Base-by-base conservation (phyloP, 2,329 filamentous ascomycete species). In the Westerdykella sp. region DNA sequence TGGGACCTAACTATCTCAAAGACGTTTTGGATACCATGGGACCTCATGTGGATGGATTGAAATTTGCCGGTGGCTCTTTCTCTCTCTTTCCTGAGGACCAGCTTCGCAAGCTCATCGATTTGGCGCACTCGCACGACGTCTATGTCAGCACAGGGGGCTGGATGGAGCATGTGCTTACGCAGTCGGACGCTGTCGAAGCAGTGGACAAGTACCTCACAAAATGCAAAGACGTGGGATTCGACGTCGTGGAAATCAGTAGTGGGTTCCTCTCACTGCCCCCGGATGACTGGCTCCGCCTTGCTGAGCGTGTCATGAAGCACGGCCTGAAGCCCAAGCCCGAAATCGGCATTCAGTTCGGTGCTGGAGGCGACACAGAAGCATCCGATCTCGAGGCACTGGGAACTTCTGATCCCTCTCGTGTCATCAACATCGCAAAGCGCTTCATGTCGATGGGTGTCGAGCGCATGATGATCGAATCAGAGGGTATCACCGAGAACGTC, bases 401-500 rank as follows among this genome's bases (percentile, higher is more conserved):
- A 3, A 73, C 73, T 10, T 72, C 69, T 4, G 74, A 76, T 47
- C 72, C 74, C 0, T 62, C 63, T 12, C 74, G 73, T 46, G 55
- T 78, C 23, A 66, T 77, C 15, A 70, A 73, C 42, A 55, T 77
- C 48, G 75, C 72, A 10, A 71, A 64, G 45, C 63, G 65, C 34
- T 79, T 79, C 48, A 65, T 78, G 13, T 66, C 73, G 14, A 71
- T 67, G 0, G 76, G 75, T 0, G 74, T 79, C 3, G 75, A 78
- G 56, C 63, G 74, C 7, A 66, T 79, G 51, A 79, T 79, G 75
- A 76, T 78, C 42, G 75, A 80, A 54, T 77, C 74, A n/a, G 75
- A 79, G 59, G 76, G 76, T 0, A 79, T 79, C 49, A 79, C 76
- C 0, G 75, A 78, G 63, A 79, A 78, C 41, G 74, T 79, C 6